Conservation (phyloP, 192 early-diverging fungal genomes). For the Spizellomyces punctatus region DNA sequence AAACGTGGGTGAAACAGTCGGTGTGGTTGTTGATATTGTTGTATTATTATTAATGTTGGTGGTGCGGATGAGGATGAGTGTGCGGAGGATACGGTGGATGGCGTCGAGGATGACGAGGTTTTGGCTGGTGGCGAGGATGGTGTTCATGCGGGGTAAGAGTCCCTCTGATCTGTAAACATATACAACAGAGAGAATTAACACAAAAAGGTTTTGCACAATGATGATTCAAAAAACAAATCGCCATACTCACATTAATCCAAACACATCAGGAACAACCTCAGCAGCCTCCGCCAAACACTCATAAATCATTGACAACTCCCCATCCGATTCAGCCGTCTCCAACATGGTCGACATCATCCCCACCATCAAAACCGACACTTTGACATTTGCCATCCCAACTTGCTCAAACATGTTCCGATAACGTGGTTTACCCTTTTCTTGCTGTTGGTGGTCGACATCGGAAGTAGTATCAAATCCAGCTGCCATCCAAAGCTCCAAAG, state of each 20-base stretch:
- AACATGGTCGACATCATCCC: slow-evolving; percentile 73
- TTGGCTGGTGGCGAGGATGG: slow-evolving; percentile 67
- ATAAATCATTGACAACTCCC: slow-evolving; percentile 75
- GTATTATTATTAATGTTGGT: background rate
- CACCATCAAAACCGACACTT: slow-evolving; percentile 54
- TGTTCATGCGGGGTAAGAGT: slow-evolving; percentile 73
- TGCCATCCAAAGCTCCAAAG: slow-evolving; percentile 39
- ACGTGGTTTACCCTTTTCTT: slow-evolving; percentile 12
- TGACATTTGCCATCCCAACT: slow-evolving; percentile 66
- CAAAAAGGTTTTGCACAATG: slow-evolving; percentile 19
- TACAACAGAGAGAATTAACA: slow-evolving; percentile 66
- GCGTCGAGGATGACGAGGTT: slow-evolving; percentile 66
- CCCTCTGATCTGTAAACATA: slow-evolving; percentile 74
- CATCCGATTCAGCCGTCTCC: slow-evolving; percentile 71
- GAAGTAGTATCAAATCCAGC: slow-evolving; percentile 38
- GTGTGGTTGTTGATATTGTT: background rate
- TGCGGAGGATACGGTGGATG: slow-evolving; percentile 62
- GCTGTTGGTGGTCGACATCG: no score
- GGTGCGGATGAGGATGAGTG: slow-evolving; percentile 3
- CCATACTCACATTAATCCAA: slow-evolving; percentile 71
- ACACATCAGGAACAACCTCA: slow-evolving; percentile 68
- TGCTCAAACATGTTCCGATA: slow-evolving; percentile 70
- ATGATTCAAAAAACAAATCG: no score
- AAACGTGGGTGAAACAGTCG: background rate
- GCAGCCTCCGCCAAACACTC: slow-evolving; percentile 77